These are phyloP conservation scores for Phaeosphaeria sp. DNA, from an alignment of 2,329 filamentous ascomycete species.

Conservation along the genomic window DNA sequence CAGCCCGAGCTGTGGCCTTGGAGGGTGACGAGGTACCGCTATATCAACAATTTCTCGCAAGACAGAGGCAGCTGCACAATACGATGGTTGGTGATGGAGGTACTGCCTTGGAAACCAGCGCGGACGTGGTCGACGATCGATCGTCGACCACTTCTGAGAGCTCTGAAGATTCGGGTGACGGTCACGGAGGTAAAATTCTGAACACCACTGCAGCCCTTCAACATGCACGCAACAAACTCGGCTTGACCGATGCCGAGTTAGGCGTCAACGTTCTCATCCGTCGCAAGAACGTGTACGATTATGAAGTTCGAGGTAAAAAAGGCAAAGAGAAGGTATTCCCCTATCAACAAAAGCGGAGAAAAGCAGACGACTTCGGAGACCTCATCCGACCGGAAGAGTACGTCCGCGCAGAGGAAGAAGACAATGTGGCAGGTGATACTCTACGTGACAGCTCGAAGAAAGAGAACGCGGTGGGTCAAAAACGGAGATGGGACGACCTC, in stretches of 20 bases:
- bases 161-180: conserved; percentile 83
- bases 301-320: conserved; percentile 87
- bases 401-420: conserved; percentile 87
- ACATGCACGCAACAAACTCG: conserved; percentile 79
- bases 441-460: conserved; percentile 60
- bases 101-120: conserved; percentile 71
- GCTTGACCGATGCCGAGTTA: conserved; percentile 85
- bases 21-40: conserved; percentile 77
- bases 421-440: conserved; percentile 73
- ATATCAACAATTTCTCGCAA: conserved; percentile 92
- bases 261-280: conserved; percentile 91
- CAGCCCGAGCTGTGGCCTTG: conserved; percentile 65
- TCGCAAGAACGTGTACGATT: conserved; percentile 90
- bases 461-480: conserved; percentile 74
- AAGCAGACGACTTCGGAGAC: conserved; percentile 91
- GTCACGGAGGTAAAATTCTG: conserved; percentile 79
- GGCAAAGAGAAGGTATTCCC: conserved; percentile 94
- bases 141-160: conserved; percentile 85
- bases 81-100: conserved; percentile 72
- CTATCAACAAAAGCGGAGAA: conserved; percentile 77
- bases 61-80: conserved; percentile 84
- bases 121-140: conserved; percentile 80
- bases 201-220: conserved; percentile 87
- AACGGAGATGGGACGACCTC: conserved; percentile 89
- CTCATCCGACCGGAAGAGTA: conserved; percentile 94